A percentile compares a stretch with the other conserved stretches of the same genome.
Conservation (phyloP, 2,329 filamentous ascomycete genomes). For the Fusarium newnesense region DNA sequence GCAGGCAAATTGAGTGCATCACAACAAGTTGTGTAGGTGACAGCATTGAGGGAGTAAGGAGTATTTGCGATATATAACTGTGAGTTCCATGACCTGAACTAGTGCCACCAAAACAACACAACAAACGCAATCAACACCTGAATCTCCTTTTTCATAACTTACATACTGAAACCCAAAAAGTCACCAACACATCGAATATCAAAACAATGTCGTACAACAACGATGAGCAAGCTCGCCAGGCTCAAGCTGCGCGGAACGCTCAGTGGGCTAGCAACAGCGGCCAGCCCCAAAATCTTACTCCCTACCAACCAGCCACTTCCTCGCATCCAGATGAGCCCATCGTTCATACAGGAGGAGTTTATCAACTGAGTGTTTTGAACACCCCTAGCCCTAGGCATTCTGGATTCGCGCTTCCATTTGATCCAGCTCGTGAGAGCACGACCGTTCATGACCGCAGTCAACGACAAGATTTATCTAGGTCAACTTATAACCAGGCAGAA, state of each 20-base stretch:
- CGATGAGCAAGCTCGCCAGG: neutral
- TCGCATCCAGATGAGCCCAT: neutral
- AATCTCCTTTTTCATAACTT: accelerated
- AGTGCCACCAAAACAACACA: neutral
- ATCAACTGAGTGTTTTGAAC: neutral
- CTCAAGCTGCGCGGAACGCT: neutral
- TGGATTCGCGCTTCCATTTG: neutral
- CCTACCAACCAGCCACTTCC: neutral
- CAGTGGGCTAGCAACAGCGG: no score
- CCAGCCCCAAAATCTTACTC: neutral
- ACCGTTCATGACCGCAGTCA: neutral
- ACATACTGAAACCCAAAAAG: neutral
- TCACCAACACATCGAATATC: accelerated
- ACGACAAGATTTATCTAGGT: neutral
- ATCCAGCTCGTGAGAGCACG: no score
- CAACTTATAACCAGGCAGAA: neutral
- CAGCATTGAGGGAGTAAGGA: no score
- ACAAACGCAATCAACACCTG: accelerated
- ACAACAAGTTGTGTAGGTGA: neutral
- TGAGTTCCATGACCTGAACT: neutral
- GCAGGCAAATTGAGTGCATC: accelerated
- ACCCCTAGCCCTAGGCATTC: neutral
- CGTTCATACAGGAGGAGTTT: accelerated
- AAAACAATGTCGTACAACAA: neutral
- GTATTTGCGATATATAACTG: neutral